Evolutionary conservation across 139 green algal species (phyloP).

Genomic region (Chlamydomonas incerta): DNA sequence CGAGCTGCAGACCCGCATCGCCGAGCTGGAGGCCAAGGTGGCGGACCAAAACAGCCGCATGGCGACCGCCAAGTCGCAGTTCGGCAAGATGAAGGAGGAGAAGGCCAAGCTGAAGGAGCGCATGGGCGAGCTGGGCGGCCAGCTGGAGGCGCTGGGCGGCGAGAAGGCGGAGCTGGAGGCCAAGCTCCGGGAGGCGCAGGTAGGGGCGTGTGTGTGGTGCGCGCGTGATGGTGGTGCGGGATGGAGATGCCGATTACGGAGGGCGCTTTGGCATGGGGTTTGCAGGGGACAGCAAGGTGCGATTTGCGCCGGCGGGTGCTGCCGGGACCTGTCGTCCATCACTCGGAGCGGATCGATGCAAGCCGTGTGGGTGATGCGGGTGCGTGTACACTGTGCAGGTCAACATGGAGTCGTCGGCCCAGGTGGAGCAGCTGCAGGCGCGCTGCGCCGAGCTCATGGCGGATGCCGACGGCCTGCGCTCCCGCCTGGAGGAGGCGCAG

Average conservation of each 20-base stretch:
- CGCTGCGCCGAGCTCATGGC: constrained; percentile 26
- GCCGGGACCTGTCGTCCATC: no score
- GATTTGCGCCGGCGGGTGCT: no score
- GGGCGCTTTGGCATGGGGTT: no score
- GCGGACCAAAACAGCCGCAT: constrained; percentile 25
- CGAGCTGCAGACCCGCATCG: constrained; percentile 5
- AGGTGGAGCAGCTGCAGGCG: constrained; percentile 33
- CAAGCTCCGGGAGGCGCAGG: not conserved
- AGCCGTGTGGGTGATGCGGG: no score
- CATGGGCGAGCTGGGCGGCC: not conserved
- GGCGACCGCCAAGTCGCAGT: constrained; percentile 25
- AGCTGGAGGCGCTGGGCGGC: not conserved
- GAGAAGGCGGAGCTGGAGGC: constrained; percentile 11
- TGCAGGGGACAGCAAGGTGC: no score
- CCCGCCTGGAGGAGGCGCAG: not conserved
- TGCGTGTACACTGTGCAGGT: no score
- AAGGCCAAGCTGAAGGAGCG: constrained; percentile 27
- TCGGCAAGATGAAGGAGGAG: constrained; percentile 44
- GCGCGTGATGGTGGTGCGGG: no score
- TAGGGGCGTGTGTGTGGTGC: not conserved
- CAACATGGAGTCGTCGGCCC: not conserved
- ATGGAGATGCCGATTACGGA: no score
- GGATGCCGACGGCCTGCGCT: not conserved
- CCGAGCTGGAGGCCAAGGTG: constrained; percentile 32
- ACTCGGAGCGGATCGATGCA: no score